These are phyloP conservation scores for Phycomyces nitens DNA, from an alignment of 192 early-diverging fungal species.

Conservation along the genomic window DNA sequence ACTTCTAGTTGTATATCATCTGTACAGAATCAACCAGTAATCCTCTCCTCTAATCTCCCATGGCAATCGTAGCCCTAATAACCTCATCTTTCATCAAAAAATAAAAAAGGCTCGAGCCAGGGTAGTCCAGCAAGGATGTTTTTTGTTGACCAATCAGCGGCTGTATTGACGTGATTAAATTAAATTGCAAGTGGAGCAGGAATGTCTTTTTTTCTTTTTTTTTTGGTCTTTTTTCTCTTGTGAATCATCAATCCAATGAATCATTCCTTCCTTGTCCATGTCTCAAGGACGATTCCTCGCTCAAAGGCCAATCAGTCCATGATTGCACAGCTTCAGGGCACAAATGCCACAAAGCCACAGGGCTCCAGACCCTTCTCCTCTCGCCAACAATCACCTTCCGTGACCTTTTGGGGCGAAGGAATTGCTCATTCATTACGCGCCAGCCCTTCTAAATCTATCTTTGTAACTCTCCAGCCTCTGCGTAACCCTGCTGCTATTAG, in stretches of 20 bases:
- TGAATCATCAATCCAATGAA: constrained; percentile 15
- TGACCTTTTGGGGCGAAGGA: constrained; percentile 34
- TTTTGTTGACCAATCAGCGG: too few species aligned
- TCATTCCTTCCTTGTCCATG: constrained; percentile 29
- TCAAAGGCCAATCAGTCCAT: constrained; percentile 22
- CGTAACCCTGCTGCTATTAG: constrained; percentile 13
- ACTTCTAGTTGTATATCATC: too few species aligned
- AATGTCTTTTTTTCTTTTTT: too few species aligned
- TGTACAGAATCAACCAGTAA: too few species aligned
- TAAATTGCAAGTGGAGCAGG: too few species aligned
- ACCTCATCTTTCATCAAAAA: too few species aligned
- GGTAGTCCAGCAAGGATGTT: too few species aligned
- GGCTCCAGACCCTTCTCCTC: constrained; percentile 9
- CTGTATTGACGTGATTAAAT: too few species aligned
- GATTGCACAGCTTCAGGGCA: constrained; percentile 12
- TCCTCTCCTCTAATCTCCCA: too few species aligned
- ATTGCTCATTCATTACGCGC: constrained; percentile 23
- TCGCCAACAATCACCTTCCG: not conserved
- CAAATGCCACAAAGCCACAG: not conserved
- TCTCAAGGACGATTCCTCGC: constrained; percentile 36
- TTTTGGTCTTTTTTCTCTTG: not conserved
- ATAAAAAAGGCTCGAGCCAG: too few species aligned
- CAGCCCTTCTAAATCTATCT: constrained; percentile 18
- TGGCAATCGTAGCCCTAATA: too few species aligned
- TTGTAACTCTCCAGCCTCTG: constrained; percentile 26